A percentile compares a stretch with the other conserved stretches of the same genome.
Evolutionary conservation across 1,284 basidiomycete species (phyloP).

Genomic region (Cutaneotrichosporon mucoides): DNA sequence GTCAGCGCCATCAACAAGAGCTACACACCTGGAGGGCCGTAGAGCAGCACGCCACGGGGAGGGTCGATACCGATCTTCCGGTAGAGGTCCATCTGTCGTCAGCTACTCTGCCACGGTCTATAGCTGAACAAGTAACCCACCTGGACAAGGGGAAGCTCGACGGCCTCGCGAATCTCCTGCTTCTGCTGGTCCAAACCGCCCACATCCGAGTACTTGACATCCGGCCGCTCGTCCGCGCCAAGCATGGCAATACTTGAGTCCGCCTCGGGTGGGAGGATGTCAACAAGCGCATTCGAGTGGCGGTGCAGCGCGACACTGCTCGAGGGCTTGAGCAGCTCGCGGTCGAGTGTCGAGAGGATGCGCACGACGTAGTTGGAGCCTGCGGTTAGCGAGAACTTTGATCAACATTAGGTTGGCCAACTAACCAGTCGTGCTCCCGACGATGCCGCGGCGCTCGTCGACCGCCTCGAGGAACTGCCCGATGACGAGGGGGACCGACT

Average conservation of each 20-base stretch:
- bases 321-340: slow-evolving; percentile 94
- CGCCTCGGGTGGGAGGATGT: slow-evolving; percentile 97
- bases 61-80: slow-evolving; percentile 99
- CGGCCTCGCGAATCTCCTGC: slow-evolving; percentile 98
- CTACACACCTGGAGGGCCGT: slow-evolving; percentile 78
- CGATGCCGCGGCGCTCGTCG: slow-evolving; percentile 95
- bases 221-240: slow-evolving; percentile 86
- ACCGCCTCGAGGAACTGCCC: slow-evolving; percentile 99
- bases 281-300: slow-evolving; percentile 97
- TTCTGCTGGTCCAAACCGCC: slow-evolving; percentile 98
- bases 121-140: slow-evolving; percentile 23
- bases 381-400: slow-evolving; percentile 13
- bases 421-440: slow-evolving; percentile 85
- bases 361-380: slow-evolving; percentile 97
- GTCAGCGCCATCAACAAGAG: slow-evolving; percentile 4
- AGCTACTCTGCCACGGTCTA: neutral
- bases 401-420: neutral
- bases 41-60: slow-evolving; percentile 85
- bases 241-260: slow-evolving; percentile 97
- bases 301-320: slow-evolving; percentile 96
- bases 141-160: slow-evolving; percentile 88
- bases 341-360: slow-evolving; percentile 94
- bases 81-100: slow-evolving; percentile 85
- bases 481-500: slow-evolving; percentile 98
- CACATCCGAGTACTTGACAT: slow-evolving; percentile 83